Percentiles rank a stretch among this genome's conserved stretches.
Evolutionary conservation across 73 alveolate genomes (phyloP).

Genomic region (Tetrahymena elliotti): DNA sequence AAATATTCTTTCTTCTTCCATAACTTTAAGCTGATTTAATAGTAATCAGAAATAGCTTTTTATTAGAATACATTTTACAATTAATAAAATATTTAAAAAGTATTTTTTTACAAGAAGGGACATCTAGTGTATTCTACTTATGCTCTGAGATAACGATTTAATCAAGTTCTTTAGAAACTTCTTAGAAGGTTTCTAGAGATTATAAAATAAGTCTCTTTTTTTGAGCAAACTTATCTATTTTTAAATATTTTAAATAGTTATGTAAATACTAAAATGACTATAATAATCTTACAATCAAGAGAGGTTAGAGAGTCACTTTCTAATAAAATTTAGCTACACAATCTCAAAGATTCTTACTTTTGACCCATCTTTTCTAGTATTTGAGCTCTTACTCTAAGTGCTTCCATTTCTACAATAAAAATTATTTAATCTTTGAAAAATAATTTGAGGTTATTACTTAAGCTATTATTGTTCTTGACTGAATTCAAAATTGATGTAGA

Average conservation of each 20-base stretch:
- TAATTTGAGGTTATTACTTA: background rate
- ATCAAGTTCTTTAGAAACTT: background rate
- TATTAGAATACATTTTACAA: background rate
- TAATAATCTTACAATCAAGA: background rate
- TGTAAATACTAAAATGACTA: background rate
- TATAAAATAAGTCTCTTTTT: background rate
- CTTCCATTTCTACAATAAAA: background rate
- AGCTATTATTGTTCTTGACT: background rate
- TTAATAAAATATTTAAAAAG: too few species aligned
- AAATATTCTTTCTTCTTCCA: background rate
- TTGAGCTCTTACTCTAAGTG: background rate
- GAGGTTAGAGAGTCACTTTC: background rate
- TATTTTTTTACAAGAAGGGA: background rate
- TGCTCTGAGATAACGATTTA: background rate
- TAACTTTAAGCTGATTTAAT: background rate
- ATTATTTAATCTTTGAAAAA: background rate
- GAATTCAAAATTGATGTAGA: background rate
- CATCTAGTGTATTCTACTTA: background rate
- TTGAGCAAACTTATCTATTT: background rate
- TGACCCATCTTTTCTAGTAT: background rate
- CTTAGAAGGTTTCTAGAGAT: background rate
- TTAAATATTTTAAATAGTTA: background rate
- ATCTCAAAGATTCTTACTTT: background rate
- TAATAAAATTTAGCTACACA: background rate
- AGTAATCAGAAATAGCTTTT: background rate